These are phyloP conservation scores for Nitzschia sp. DNA, from an alignment of 108 stramenopile genomes.

Conservation along the genomic window DNA sequence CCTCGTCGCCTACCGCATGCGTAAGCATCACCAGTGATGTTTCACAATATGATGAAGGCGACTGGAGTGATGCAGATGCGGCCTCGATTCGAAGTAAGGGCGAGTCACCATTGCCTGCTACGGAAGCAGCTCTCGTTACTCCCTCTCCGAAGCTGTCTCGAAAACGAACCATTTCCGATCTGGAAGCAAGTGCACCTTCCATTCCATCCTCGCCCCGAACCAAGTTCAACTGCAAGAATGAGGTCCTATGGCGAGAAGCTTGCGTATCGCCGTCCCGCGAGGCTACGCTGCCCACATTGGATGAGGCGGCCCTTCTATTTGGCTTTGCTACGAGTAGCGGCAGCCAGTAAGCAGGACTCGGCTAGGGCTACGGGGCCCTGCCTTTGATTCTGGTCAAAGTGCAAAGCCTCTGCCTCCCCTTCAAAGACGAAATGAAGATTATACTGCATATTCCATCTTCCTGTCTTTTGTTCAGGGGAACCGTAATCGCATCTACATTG, in stretches of 20 bases:
- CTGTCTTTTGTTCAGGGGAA: no score
- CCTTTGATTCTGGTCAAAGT: no score
- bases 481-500: no score
- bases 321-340: slow-evolving; percentile 32
- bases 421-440: no score
- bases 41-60: slow-evolving; percentile 2
- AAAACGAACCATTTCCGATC: background rate
- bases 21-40: slow-evolving; percentile 11
- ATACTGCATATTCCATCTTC: no score
- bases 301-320: slow-evolving; percentile 73
- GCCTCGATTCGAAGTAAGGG: background rate
- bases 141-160: slow-evolving; percentile 1
- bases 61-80: slow-evolving; percentile 6
- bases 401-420: no score
- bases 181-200: background rate
- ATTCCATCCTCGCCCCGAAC: slow-evolving; percentile 4
- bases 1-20: background rate
- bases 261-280: slow-evolving; percentile 34
- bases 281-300: slow-evolving; percentile 53
- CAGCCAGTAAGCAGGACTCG: no score
- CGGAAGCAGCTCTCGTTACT: background rate
- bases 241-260: slow-evolving; percentile 31
- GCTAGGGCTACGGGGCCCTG: no score
- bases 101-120: background rate
- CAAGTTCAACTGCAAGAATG: slow-evolving; percentile 24